Percentiles rank a stretch among this genome's conserved stretches.
Conservation (phyloP, 768 basidiomycete species). For the Boletus reticuloceps region DNA sequence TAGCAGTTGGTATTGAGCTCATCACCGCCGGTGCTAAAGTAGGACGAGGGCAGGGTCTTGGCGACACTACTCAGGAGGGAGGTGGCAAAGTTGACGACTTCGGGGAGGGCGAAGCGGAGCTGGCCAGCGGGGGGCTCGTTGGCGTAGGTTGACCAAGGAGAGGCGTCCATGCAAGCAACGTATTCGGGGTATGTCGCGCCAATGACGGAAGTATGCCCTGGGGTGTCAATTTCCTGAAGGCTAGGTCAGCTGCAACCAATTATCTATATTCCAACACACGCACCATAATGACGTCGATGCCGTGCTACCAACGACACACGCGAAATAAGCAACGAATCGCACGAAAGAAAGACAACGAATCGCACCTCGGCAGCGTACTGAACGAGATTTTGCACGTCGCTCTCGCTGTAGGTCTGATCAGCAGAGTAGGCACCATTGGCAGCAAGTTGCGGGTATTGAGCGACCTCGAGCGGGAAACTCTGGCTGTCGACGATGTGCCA, state of each 20-base stretch:
- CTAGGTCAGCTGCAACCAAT: not conserved
- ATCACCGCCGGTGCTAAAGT: conserved; percentile 82
- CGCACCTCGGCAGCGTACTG: conserved; percentile 69
- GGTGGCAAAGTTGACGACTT: conserved; percentile 58
- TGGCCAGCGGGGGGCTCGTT: conserved; percentile 82
- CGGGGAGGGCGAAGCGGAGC: conserved; percentile 64
- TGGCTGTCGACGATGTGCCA: conserved; percentile 87
- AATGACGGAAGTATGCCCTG: conserved; percentile 76
- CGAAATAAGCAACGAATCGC: not conserved
- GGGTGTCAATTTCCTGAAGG: conserved; percentile 75
- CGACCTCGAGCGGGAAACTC: conserved; percentile 70
- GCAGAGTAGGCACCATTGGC: conserved; percentile 66
- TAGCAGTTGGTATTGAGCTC: conserved; percentile 74
- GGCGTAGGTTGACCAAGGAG: conserved; percentile 61
- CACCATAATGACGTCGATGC: conserved; percentile 67
- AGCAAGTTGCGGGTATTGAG: conserved; percentile 59
- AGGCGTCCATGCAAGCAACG: conserved; percentile 59
- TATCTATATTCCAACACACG: not conserved
- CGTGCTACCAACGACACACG: conserved; percentile 41
- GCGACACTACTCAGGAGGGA: conserved; percentile 54
- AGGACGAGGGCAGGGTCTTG: conserved; percentile 47
- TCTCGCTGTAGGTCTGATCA: conserved; percentile 47
- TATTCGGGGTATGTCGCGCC: conserved; percentile 66
- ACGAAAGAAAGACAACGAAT: conserved; percentile 6
- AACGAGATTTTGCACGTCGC: conserved; percentile 59